Base-by-base conservation (phyloP, 1,284 basidiomycete species). In the Trametes pubescens region DNA sequence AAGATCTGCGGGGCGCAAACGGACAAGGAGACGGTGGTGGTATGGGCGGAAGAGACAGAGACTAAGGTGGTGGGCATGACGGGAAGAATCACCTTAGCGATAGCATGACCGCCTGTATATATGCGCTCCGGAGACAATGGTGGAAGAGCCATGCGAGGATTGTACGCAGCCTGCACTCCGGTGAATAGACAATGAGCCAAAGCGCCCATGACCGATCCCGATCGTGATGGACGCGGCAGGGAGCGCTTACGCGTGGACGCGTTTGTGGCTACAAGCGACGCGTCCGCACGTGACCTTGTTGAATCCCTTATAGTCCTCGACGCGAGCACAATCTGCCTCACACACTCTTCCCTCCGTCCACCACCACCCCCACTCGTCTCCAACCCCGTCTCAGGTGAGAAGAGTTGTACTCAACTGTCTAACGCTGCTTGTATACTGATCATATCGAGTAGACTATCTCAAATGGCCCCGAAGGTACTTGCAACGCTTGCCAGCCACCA, bases 61-160 rank as follows among this genome's bases (percentile, higher is more conserved):
- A 66, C 57, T 48, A 71, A 86, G 6, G 79, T 86, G 21, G 85
- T 93, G 2, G 91, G 90, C 2, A 94, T 94, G 93, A 88, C 83
- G 49, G 92, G 87, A 5, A 79, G 40, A 35, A 70, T 76, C 38
- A 57, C 57, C 29, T 53, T 72, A 48, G 32, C 54, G 24, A 51
- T 24, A 22, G 57, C 24, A 44, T 68, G 59, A 65, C n/a, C 4
- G 13, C 8, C n/a, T 24, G 54, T 54, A 47, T 53, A 53, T 57
- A 51, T 59, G 32, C 44, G 46, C 43, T n/a, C 14, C 53, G 24
- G 47, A 37, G 29, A 63, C 65, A 63, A 62, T 65, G 47, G 53
- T 22, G 10, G 26, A 46, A 1, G 11, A n/a, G 47, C 44, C 18
- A 35, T 2, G 26, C 9, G 10, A 24, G 24, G 16, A 7, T 4